Evolutionary conservation across 441 rosid species (phyloP), one percentile per base, ranked within the genome.

Genomic region (Erodium moschatum): DNA sequence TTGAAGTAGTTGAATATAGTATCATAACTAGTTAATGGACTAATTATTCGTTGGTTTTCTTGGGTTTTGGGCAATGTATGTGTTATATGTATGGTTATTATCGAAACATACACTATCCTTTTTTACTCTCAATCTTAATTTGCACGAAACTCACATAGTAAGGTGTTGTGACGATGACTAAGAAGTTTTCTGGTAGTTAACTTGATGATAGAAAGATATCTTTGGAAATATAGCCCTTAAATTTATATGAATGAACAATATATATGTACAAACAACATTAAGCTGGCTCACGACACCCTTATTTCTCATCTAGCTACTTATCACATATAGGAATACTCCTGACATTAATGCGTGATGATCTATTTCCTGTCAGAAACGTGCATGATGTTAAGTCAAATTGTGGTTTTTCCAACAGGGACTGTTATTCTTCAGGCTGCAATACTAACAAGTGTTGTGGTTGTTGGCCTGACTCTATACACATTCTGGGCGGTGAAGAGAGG

Each of bases 401-500:
- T 52, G 60, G 60, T 4, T 4, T 44, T 65, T 8, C 33, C n/a
- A 65, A 66, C 74, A 82, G 84, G 88, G 70, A 77, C 5, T 69
- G 67, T 79, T 12, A 69, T 83, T 65, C 72, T 75, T 21, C 81
- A 81, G 70, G 82, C 85, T 20, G 81, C 72, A 11, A 70, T 79
- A 16, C 76, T 85, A 68, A 83, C 86, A 1, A 44, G 58, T 1
- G 80, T 67, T 15, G 72, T 75, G 72, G 81, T 83, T 0, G 5
- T 76, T 9, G 74, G 86, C 19, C 75, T 83, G 21, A 85, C 86
- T 8, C 61, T 78, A 10, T 83, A 82, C 80, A 81, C 84, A 13
- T 82, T 82, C 75, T 83, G 82, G 88, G 86, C 81, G 0, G 77
- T 70, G 12, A 78, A 65, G 67, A 82, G 82, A 71, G 84, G 84